Evolutionary conservation across 352 stramenopile genomes (phyloP).

Genomic region (Pythium aphanidermatum): DNA sequence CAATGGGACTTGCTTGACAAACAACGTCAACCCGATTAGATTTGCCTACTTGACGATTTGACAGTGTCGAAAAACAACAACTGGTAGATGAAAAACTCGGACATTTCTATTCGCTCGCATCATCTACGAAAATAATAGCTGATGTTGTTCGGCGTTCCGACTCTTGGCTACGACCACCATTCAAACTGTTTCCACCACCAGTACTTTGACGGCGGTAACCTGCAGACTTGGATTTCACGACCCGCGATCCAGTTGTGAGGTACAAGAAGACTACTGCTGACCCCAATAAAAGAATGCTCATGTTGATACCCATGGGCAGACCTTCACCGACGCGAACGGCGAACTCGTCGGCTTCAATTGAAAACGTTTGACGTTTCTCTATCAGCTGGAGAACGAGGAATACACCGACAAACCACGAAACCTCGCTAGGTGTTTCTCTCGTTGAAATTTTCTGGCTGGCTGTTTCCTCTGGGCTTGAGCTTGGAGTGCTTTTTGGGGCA

Average conservation of each 20-base stretch:
- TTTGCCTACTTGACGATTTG: too few relatives aligned
- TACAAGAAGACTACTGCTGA: slow-evolving; percentile 49
- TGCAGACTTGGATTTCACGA: slow-evolving; percentile 3
- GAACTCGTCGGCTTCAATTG: slow-evolving; percentile 54
- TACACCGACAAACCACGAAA: slow-evolving; percentile 57
- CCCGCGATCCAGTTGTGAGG: slow-evolving; percentile 24
- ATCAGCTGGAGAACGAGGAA: slow-evolving; percentile 64
- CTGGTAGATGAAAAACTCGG: neutral
- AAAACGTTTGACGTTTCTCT: slow-evolving; percentile 47
- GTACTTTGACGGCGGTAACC: slow-evolving; percentile 35
- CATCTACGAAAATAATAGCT: slow-evolving; percentile 64
- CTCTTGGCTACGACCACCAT: slow-evolving; percentile 13
- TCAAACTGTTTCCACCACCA: slow-evolving; percentile 36
- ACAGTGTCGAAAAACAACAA: too few relatives aligned
- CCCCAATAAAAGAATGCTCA: slow-evolving; percentile 57
- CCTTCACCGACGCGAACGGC: slow-evolving; percentile 60
- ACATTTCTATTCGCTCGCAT: slow-evolving; percentile 50
- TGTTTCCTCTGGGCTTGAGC: slow-evolving; percentile 6
- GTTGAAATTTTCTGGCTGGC: slow-evolving; percentile 13
- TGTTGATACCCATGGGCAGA: slow-evolving; percentile 55
- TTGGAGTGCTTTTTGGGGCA: slow-evolving; percentile 19
- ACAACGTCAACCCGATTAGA: too few relatives aligned
- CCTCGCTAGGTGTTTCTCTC: slow-evolving; percentile 20
- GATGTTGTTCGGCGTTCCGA: slow-evolving; percentile 28
- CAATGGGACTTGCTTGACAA: slow-evolving; percentile 9